Conservation (phyloP, 768 basidiomycete species). For the Russula abietina region DNA sequence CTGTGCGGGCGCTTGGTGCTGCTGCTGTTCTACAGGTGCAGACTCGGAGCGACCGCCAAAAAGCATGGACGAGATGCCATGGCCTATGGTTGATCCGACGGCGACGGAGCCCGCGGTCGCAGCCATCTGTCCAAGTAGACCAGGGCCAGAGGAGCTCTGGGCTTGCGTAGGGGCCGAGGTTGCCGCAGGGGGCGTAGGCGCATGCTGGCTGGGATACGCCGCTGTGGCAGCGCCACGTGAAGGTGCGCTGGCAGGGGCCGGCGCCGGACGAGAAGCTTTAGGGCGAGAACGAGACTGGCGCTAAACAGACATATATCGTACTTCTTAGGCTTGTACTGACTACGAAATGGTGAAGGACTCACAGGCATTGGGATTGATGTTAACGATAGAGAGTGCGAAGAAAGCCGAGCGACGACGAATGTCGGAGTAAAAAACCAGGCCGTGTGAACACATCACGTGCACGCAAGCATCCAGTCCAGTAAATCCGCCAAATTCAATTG, state of each 20-base stretch:
- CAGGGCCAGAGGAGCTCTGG: conserved; percentile 42
- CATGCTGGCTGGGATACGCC: conserved; percentile 30
- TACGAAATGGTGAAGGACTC: conserved; percentile 26
- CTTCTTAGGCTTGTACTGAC: not conserved
- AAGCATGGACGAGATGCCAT: conserved; percentile 85
- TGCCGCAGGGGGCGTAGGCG: conserved; percentile 32
- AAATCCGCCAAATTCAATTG: too few relatives aligned
- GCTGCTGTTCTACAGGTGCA: conserved; percentile 37
- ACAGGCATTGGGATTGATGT: conserved; percentile 41
- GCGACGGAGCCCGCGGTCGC: conserved; percentile 89
- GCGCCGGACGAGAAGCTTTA: conserved; percentile 32
- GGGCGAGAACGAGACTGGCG: conserved; percentile 75
- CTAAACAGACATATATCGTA: conserved; percentile 33
- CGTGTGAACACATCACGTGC: conserved; percentile 18
- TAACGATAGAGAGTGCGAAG: conserved; percentile 2
- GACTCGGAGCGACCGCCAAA: conserved; percentile 61
- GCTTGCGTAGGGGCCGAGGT: conserved; percentile 28
- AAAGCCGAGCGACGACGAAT: conserved; percentile 10
- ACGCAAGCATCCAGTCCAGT: not conserved
- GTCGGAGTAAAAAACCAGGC: not conserved
- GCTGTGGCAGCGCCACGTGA: conserved; percentile 28
- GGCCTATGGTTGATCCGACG: conserved; percentile 80
- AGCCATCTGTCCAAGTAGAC: conserved; percentile 79
- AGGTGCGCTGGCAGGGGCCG: conserved; percentile 45
- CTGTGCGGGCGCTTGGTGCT: conserved; percentile 46